phyloP scores from a whole-genome alignment of 163 green algal genomes.

The Trebouxia gelatinosa region DNA sequence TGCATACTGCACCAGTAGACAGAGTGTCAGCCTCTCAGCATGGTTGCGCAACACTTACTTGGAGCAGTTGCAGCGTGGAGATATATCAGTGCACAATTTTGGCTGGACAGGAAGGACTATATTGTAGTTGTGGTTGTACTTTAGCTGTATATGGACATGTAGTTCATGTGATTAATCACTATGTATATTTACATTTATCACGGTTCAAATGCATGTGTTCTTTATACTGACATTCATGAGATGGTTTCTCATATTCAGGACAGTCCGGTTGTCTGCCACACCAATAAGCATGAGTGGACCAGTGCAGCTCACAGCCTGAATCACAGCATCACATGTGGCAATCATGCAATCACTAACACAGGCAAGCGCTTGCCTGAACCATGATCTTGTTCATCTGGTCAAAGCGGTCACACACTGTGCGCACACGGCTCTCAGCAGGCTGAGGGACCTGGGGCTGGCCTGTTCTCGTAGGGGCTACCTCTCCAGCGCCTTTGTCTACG shows the following conservation, averaged over 20 bases:
- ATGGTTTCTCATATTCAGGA: background rate
- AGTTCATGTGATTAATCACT: background rate
- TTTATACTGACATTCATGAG: background rate
- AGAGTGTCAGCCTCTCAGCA: background rate
- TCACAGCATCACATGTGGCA: too few species aligned
- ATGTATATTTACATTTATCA: background rate
- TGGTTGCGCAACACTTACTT: background rate
- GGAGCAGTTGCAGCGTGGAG: background rate
- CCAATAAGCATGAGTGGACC: background rate
- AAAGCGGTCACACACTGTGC: conserved; percentile 6
- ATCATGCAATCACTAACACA: background rate
- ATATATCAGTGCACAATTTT: background rate
- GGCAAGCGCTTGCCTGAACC: background rate
- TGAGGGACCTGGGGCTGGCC: too few species aligned
- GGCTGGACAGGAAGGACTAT: too few species aligned
- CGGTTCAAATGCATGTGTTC: background rate
- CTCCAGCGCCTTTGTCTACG: background rate
- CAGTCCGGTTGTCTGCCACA: background rate
- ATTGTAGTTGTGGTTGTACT: too few species aligned
- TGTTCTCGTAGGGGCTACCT: background rate
- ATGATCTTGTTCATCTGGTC: background rate
- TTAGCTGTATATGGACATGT: background rate
- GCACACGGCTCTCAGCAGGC: background rate
- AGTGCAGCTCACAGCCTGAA: background rate
- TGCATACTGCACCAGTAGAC: conserved; percentile 7